A percentile compares a stretch with the other conserved stretches of the same genome.
Conservation (phyloP, 139 green algal species). For the Chlorella vulgaris region DNA sequence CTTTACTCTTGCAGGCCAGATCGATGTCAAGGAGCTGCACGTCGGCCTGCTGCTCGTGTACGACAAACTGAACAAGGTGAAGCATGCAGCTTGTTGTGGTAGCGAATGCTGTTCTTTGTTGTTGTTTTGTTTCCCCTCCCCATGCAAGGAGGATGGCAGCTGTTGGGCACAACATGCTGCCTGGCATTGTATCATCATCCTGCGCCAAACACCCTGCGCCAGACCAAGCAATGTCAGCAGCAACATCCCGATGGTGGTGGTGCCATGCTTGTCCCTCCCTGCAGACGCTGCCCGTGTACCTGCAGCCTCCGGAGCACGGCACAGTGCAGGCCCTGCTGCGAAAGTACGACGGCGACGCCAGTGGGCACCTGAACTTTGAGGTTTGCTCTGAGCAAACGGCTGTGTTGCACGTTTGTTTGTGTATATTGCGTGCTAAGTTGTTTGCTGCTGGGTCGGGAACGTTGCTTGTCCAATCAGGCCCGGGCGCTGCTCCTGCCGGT, state of each 20-base stretch:
- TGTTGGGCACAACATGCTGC: no score
- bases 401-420: background rate
- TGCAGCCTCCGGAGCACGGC: conserved; percentile 16
- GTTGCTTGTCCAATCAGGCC: no score
- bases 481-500: no score
- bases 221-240: no score
- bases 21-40: conserved; percentile 41
- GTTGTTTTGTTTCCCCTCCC: background rate
- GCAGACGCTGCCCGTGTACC: conserved; percentile 13
- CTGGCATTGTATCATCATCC: no score
- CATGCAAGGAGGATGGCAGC: background rate
- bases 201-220: no score
- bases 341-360: conserved; percentile 19
- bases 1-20: conserved; percentile 10
- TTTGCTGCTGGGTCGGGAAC: no score
- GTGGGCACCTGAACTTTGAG: conserved; percentile 24
- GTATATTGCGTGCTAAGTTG: no score
- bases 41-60: conserved; percentile 32
- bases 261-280: no score
- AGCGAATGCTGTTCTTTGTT: background rate
- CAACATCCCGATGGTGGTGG: no score
- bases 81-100: background rate
- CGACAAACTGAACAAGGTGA: conserved; percentile 36
- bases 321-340: background rate
- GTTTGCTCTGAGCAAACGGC: background rate